A percentile compares a stretch with the other conserved stretches of the same genome.
These are phyloP conservation scores for Aureoboletus auriporus DNA, from an alignment of 768 basidiomycete species.

Conservation along the genomic window DNA sequence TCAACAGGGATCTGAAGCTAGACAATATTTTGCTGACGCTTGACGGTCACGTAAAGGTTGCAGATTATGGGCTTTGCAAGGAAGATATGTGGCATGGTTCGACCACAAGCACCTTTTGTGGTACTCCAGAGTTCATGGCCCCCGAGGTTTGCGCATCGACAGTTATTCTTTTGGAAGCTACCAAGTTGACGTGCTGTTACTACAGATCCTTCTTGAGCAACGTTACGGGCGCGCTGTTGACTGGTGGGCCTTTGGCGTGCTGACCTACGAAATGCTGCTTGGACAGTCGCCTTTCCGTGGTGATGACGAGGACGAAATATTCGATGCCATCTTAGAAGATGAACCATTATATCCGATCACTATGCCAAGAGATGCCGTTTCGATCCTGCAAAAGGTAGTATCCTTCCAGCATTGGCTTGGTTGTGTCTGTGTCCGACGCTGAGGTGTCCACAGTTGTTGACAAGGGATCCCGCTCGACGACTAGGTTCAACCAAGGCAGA, in stretches of 20 bases:
- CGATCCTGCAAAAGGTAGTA: conserved; percentile 85
- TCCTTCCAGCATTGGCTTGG: conserved; percentile 1
- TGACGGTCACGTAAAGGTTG: conserved; percentile 98
- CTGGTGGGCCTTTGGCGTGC: conserved; percentile 99
- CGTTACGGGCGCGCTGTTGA: conserved; percentile 98
- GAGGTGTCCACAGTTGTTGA: conserved; percentile 61
- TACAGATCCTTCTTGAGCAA: conserved; percentile 95
- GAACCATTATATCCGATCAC: conserved; percentile 98
- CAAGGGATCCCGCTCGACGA: conserved; percentile 85
- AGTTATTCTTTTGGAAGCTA: not conserved
- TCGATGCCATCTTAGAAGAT: conserved; percentile 97
- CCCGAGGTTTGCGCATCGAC: conserved; percentile 69
- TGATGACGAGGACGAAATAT: conserved; percentile 99
- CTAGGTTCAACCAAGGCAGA: conserved; percentile 90
- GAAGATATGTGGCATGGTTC: conserved; percentile 98
- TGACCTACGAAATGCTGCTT: conserved; percentile 98
- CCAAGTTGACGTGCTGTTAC: conserved; percentile 4
- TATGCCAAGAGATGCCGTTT: conserved; percentile 97
- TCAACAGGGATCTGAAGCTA: conserved; percentile 86
- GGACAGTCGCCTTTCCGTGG: conserved; percentile 99
- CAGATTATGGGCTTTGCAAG: conserved; percentile 98
- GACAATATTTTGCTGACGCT: conserved; percentile 96
- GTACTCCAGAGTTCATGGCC: conserved; percentile 99
- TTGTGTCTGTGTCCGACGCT: conserved; percentile 3
- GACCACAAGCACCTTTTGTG: conserved; percentile 98